These are phyloP conservation scores for Ciborinia camelliae DNA, from an alignment of 2,329 filamentous ascomycete genomes.

Conservation along the genomic window DNA sequence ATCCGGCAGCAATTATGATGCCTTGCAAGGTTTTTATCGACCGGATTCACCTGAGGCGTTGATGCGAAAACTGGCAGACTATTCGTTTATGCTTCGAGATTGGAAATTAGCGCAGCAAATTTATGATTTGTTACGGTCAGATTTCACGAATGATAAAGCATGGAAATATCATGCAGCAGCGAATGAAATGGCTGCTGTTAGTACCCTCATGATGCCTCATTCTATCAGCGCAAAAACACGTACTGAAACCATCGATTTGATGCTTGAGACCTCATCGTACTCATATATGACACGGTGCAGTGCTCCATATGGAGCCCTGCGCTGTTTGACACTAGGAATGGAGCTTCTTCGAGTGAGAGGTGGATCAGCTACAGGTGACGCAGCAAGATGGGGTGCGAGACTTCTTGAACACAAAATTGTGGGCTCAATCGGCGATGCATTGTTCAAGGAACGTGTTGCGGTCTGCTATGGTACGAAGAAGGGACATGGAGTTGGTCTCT, in stretches of 20 bases:
- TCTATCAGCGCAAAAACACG: constrained; percentile 70
- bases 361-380: constrained; percentile 77
- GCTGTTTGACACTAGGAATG: constrained; percentile 70
- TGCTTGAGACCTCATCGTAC: constrained; percentile 87
- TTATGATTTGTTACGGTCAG: constrained; percentile 83
- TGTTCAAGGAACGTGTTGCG: constrained; percentile 82
- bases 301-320: constrained; percentile 73
- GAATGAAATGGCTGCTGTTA: constrained; percentile 91
- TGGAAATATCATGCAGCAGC: constrained; percentile 93
- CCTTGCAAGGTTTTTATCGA: constrained; percentile 72
- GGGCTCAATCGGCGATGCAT: constrained; percentile 71
- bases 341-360: constrained; percentile 82
- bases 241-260: constrained; percentile 76
- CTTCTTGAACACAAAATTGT: constrained; percentile 76
- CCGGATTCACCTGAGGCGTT: constrained; percentile 83
- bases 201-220: constrained; percentile 73
- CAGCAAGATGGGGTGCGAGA: constrained; percentile 77
- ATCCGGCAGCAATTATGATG: constrained; percentile 70
- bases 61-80: constrained; percentile 91
- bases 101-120: constrained; percentile 90
- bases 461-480: constrained; percentile 76
- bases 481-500: constrained; percentile 61
- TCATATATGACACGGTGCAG: constrained; percentile 86
- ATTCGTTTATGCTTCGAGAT: constrained; percentile 93
- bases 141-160: constrained; percentile 93